phyloP scores from a whole-genome alignment of 2,329 filamentous ascomycete genomes.

The Fusarium globosum region DNA sequence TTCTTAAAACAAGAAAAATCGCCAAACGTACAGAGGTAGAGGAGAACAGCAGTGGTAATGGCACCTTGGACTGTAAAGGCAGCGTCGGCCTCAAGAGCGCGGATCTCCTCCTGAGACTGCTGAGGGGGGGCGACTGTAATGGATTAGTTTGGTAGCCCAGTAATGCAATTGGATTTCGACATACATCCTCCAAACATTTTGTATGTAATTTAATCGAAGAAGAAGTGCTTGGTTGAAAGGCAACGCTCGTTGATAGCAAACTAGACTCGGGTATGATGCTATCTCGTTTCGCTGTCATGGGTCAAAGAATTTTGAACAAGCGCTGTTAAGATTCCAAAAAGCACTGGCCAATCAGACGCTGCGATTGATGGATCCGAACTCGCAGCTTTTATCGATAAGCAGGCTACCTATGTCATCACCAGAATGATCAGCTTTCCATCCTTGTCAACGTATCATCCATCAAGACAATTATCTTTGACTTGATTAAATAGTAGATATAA shows the following conservation, averaged over 20 bases:
- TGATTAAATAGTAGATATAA: background rate
- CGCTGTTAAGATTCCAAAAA: conserved; percentile 1
- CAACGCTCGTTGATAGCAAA: conserved; percentile 13
- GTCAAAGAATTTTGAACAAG: conserved; percentile 42
- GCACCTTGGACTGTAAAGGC: conserved; percentile 74
- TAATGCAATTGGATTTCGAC: conserved; percentile 39
- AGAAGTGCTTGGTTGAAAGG: background rate
- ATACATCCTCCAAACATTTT: conserved; percentile 74
- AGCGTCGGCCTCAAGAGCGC: conserved; percentile 75
- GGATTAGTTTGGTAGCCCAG: conserved; percentile 32
- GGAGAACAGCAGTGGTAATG: conserved; percentile 70
- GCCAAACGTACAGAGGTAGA: conserved; percentile 78
- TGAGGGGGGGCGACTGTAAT: conserved; percentile 73
- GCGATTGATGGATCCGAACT: conserved; percentile 1
- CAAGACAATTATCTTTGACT: background rate
- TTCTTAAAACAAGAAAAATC: background rate
- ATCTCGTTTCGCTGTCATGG: conserved; percentile 34
- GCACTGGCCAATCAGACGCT: conserved; percentile 26
- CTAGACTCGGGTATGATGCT: conserved; percentile 42
- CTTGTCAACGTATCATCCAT: background rate
- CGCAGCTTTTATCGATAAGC: conserved; percentile 52
- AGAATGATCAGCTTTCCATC: background rate
- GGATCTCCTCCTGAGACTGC: conserved; percentile 76
- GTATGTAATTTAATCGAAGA: conserved; percentile 18
- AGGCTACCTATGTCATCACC: conserved; percentile 10